Evolutionary conservation across 1,284 basidiomycete genomes (phyloP).

Genomic region (Cryptococcus hybrid): DNA sequence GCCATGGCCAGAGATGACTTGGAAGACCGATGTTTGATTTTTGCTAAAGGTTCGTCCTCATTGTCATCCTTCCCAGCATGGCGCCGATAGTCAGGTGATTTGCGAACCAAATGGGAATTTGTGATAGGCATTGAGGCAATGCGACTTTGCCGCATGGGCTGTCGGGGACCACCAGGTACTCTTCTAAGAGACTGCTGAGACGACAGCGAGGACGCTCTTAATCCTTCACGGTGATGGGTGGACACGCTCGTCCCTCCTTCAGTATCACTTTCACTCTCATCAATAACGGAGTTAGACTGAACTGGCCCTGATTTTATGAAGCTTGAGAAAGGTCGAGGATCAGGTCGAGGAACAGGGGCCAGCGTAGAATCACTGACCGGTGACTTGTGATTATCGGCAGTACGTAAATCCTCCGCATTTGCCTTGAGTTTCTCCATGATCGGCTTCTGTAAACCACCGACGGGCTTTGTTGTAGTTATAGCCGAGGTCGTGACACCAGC

Average conservation of each 20-base stretch:
- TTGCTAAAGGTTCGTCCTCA: conserved; percentile 18
- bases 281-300: conserved; percentile 10
- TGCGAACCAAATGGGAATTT: neutral
- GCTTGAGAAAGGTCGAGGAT: conserved; percentile 2
- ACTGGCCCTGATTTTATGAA: conserved; percentile 1
- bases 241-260: neutral
- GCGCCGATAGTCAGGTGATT: neutral
- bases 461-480: neutral
- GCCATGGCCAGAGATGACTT: conserved; percentile 4
- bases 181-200: neutral
- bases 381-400: conserved; percentile 1
- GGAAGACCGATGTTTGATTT: conserved; percentile 6
- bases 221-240: neutral
- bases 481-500: conserved; percentile 8
- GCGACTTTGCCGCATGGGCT: conserved; percentile 5
- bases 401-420: neutral
- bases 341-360: neutral
- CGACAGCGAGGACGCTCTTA: neutral
- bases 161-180: conserved; percentile 6
- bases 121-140: conserved; percentile 2
- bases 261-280: conserved; percentile 12
- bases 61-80: conserved; percentile 2
- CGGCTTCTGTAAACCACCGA: conserved; percentile 1
- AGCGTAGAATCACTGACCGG: conserved; percentile 4
- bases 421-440: conserved; percentile 8